Conservation (phyloP, 306 rosid genomes). For the Psophocarpus tetragonolobus region DNA sequence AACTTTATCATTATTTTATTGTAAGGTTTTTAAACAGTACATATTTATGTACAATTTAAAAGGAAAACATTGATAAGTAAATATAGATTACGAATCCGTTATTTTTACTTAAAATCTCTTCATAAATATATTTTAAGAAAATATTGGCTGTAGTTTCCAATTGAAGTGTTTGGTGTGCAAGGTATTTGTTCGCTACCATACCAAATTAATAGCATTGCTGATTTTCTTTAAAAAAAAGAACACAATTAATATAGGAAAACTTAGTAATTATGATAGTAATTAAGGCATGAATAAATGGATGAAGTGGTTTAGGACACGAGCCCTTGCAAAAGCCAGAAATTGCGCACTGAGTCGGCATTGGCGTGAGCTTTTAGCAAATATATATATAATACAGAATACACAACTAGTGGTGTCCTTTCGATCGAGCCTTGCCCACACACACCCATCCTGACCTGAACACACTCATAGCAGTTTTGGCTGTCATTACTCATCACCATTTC, state of each 20-base stretch:
- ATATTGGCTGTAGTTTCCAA: no score
- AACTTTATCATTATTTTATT: neutral
- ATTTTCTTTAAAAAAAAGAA: no score
- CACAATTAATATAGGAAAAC: neutral
- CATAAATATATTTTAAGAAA: no score
- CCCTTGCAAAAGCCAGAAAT: conserved; percentile 31
- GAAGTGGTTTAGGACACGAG: neutral
- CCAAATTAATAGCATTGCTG: no score
- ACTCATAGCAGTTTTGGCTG: conserved; percentile 27
- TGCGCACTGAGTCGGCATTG: conserved; percentile 32
- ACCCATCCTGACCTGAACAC: conserved; percentile 5
- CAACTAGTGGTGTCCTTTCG: conserved; percentile 34
- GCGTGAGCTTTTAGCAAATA: neutral
- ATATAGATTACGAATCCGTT: no score
- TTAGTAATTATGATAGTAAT: neutral
- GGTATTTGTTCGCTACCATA: no score
- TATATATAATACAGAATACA: neutral
- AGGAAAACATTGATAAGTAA: no score
- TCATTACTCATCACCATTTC: conserved; percentile 3
- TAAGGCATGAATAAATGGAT: neutral
- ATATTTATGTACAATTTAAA: neutral
- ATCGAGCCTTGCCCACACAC: conserved; percentile 2
- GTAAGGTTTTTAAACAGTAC: neutral
- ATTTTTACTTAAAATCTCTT: no score
- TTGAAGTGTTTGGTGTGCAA: no score